phyloP scores from a whole-genome alignment of 306 rosid species.

The Adenanthera pavonina region DNA sequence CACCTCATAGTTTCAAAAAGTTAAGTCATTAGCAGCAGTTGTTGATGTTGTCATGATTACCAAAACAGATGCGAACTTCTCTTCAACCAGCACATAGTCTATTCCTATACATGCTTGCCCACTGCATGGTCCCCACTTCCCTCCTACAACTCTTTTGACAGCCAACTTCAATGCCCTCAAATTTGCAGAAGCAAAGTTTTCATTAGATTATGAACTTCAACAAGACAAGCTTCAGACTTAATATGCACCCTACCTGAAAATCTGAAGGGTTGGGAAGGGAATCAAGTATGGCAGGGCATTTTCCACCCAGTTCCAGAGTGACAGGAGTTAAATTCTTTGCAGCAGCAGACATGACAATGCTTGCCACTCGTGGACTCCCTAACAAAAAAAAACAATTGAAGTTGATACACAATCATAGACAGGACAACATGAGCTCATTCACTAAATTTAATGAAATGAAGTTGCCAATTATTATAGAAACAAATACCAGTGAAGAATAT shows the following conservation, averaged over 20 bases:
- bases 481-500: slow-evolving; percentile 93
- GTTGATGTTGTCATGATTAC: slow-evolving; percentile 46
- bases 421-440: neutral
- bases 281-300: slow-evolving; percentile 90
- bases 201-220: slow-evolving; percentile 28
- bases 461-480: neutral
- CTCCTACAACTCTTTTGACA: slow-evolving; percentile 72
- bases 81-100: slow-evolving; percentile 84
- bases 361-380: slow-evolving; percentile 79
- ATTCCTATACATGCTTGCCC: slow-evolving; percentile 91
- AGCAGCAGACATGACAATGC: slow-evolving; percentile 77
- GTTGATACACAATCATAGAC: neutral
- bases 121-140: slow-evolving; percentile 87
- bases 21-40: neutral
- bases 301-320: slow-evolving; percentile 91
- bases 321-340: slow-evolving; percentile 94
- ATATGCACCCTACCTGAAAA: slow-evolving; percentile 56
- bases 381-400: slow-evolving; percentile 35
- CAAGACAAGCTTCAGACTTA: neutral
- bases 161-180: slow-evolving; percentile 58
- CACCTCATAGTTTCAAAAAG: neutral
- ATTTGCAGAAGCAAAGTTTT: slow-evolving; percentile 22
- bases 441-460: neutral
- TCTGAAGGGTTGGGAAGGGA: slow-evolving; percentile 63
- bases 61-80: slow-evolving; percentile 58